Conservation (phyloP, 1,284 basidiomycete species). For the Stygiomarasmius scandens region DNA sequence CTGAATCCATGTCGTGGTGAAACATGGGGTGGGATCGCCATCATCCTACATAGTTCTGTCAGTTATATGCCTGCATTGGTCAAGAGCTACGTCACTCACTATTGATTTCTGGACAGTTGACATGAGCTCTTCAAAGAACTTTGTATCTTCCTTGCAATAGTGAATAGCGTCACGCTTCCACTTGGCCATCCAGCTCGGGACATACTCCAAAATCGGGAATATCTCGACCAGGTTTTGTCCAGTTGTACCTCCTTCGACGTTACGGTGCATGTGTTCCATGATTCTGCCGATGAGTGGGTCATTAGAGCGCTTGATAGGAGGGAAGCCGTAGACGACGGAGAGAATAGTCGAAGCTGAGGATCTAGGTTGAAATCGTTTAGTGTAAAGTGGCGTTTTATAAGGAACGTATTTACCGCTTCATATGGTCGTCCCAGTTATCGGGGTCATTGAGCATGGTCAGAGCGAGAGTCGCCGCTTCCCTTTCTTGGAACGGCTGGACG, state of each 20-base stretch:
- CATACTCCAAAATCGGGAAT: constrained; percentile 14
- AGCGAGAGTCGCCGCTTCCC: neutral
- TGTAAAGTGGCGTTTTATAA: neutral
- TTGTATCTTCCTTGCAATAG: constrained; percentile 14
- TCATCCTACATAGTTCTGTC: neutral
- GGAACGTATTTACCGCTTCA: neutral
- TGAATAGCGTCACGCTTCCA: constrained; percentile 19
- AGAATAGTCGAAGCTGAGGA: neutral
- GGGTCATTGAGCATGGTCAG: neutral
- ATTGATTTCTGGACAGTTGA: constrained; percentile 11
- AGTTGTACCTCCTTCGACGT: neutral
- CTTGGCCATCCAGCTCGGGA: constrained; percentile 18
- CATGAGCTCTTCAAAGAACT: constrained; percentile 16
- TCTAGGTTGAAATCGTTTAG: neutral
- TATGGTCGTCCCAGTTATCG: neutral
- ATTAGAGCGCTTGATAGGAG: neutral
- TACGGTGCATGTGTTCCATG: no score
- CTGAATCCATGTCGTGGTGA: neutral
- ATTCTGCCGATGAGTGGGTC: neutral
- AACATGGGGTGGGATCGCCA: constrained; percentile 4
- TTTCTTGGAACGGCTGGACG: neutral
- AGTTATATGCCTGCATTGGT: no score
- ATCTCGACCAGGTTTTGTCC: constrained; percentile 14
- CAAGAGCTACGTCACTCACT: no score
- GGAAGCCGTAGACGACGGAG: neutral